phyloP scores from a whole-genome alignment of 768 basidiomycete species.

The Tylopilus sp. region DNA sequence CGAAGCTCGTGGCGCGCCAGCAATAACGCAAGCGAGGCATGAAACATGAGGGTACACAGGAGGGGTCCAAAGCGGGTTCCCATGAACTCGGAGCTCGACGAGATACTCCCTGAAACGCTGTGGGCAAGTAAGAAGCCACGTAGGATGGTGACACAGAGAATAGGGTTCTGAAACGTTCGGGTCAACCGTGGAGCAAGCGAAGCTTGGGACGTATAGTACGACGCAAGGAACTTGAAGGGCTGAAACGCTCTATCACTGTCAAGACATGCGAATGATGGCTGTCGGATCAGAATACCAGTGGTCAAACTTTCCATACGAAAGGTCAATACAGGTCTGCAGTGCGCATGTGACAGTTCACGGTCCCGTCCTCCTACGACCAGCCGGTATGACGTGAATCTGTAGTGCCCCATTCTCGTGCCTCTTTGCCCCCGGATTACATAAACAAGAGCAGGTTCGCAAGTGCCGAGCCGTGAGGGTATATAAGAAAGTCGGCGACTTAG shows the following conservation, averaged over 20 bases:
- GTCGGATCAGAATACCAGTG: too few relatives aligned
- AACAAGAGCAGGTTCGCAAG: background rate
- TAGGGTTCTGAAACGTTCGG: background rate
- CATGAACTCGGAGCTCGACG: background rate
- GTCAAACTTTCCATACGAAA: too few relatives aligned
- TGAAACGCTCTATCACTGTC: background rate
- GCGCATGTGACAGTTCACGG: too few relatives aligned
- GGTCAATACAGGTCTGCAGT: too few relatives aligned
- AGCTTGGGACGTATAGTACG: background rate
- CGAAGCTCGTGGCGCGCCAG: background rate
- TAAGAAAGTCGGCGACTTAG: background rate
- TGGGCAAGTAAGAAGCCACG: background rate
- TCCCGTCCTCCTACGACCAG: slow-evolving; percentile 12
- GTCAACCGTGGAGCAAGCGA: background rate
- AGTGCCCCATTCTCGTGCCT: slow-evolving; percentile 10
- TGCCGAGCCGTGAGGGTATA: slow-evolving; percentile 9
- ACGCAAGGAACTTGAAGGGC: background rate
- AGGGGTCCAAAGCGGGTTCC: background rate
- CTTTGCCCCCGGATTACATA: slow-evolving; percentile 24
- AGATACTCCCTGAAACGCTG: background rate
- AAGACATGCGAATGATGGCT: background rate
- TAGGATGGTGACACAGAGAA: background rate
- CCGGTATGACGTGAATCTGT: slow-evolving; percentile 1
- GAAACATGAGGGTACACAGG: slow-evolving; percentile 1
- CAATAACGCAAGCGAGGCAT: slow-evolving; percentile 1